Conservation (phyloP, 805 yeast genomes). For the Teunomyces stri region DNA sequence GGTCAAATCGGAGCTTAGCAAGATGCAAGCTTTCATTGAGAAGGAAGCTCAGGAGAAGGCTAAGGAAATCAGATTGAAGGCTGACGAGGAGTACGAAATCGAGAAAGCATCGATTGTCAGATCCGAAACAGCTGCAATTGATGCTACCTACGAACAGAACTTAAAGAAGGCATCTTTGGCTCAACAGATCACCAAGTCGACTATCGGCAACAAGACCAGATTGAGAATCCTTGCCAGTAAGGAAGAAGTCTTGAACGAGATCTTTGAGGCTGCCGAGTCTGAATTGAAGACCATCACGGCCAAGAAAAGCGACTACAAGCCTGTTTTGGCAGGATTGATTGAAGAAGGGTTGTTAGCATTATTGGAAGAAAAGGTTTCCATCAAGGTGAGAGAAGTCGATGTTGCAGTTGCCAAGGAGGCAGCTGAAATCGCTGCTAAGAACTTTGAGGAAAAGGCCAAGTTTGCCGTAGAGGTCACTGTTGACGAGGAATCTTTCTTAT, state of each 20-base stretch:
- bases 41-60: conserved; percentile 99
- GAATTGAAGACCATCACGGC: conserved; percentile 59
- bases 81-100: conserved; percentile 97
- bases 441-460: conserved; percentile 62
- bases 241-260: conserved; percentile 67
- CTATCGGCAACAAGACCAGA: conserved; percentile 93
- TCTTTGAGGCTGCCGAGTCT: conserved; percentile 67
- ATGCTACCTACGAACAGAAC: conserved; percentile 72
- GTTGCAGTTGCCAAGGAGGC: conserved; percentile 59
- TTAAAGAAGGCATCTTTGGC: conserved; percentile 88
- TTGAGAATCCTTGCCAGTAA: conserved; percentile 84
- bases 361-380: conserved; percentile 64
- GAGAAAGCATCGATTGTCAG: conserved; percentile 95
- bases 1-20: conserved; percentile 93
- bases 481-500: conserved; percentile 56
- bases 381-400: conserved; percentile 70
- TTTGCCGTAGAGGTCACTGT: conserved; percentile 54
- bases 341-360: conserved; percentile 71
- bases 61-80: conserved; percentile 90
- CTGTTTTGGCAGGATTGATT: conserved; percentile 71
- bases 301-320: conserved; percentile 59
- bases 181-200: conserved; percentile 93
- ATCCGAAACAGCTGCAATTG: conserved; percentile 86
- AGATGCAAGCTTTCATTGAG: conserved; percentile 98
- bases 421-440: conserved; percentile 55